These are phyloP conservation scores for Orbilia brochopaga DNA, from an alignment of 2,329 filamentous ascomycete species.

Conservation along the genomic window DNA sequence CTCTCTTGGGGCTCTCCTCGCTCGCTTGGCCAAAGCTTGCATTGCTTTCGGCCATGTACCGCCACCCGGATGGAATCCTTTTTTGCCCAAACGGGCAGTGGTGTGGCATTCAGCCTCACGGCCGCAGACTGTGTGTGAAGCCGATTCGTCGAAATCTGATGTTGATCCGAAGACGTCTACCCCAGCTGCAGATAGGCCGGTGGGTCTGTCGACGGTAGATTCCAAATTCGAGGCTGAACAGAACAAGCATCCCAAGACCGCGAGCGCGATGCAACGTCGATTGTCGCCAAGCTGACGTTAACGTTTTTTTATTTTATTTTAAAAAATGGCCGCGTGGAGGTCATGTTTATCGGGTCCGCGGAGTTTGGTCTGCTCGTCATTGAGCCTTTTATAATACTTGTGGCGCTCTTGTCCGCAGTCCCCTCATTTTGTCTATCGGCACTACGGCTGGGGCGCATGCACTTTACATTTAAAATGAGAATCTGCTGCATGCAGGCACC, in stretches of 20 bases:
- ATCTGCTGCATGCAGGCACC: not conserved
- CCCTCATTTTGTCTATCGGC: not conserved
- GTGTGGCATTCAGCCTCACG: not conserved
- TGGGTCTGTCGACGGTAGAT: not conserved
- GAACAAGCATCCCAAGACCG: not conserved
- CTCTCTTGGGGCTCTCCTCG: too few species aligned
- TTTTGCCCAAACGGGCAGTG: not conserved
- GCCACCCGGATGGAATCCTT: constrained; percentile 4
- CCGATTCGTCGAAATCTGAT: not conserved
- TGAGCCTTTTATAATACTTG: not conserved
- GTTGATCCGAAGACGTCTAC: not conserved
- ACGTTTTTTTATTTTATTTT: too few species aligned
- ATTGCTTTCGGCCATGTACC: not conserved
- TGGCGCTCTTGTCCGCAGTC: not conserved
- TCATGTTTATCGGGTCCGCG: too few species aligned
- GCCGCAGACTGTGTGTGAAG: not conserved
- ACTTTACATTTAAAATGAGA: not conserved
- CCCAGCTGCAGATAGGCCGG: not conserved
- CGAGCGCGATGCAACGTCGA: not conserved
- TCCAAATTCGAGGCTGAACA: constrained; percentile 6
- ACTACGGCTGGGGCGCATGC: not conserved
- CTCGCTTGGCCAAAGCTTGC: constrained; percentile 35
- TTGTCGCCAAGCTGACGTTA: not conserved
- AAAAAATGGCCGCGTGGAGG: too few species aligned
- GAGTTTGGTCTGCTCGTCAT: too few species aligned